Base-by-base conservation (phyloP, 768 basidiomycete genomes). In the Exsudoporus frostii region DNA sequence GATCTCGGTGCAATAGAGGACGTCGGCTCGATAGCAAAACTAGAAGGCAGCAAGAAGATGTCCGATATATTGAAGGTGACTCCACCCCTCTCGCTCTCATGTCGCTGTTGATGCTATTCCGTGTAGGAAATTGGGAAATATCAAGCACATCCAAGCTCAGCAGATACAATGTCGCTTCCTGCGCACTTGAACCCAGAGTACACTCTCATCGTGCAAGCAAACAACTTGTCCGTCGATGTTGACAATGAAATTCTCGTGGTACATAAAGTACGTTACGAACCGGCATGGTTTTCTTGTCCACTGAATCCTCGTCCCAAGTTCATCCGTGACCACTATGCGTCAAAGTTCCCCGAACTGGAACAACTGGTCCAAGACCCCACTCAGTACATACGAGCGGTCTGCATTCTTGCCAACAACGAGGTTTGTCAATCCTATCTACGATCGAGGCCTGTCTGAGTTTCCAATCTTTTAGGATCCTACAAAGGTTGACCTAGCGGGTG, bases 181-280 rank as follows among this genome's bases (percentile, higher is more conserved):
- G 86, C 90, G 2, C 90, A 92, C 66, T 79, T 93, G 55, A 95
- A 96, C 66, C 91, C 93, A 1, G 97, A 99, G 71, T 99, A 99
- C 74, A 84, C 87, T 56, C 78, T 98, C 55, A 98, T 98, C 63
- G 97, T 99, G 5, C 86, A 93, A 61, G 92, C 97, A 24, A 99
- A 99, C 76, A 99, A 99, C 71, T 76, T 98, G 53, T 92, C 94
- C 2, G 97, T 99, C 39, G 97, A 99, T 63, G 86, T 98, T 6
- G 97, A 99, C 73, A 99, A 99, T 62, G 97, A 99, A 71, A 92
- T 98, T 50, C 78, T 99, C 33, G 79, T 99, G 30, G 95, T 99
- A 1, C 92, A 99, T 75, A 99, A 99, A 79, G 93, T 81, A 61
- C 57, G 72, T 65, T 14, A 36, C 25, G 32, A 47, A 33, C 15